Percentiles rank a stretch among this genome's conserved stretches.
Evolutionary conservation across 768 basidiomycete species (phyloP).

Genomic region (Suillus occidentalis): DNA sequence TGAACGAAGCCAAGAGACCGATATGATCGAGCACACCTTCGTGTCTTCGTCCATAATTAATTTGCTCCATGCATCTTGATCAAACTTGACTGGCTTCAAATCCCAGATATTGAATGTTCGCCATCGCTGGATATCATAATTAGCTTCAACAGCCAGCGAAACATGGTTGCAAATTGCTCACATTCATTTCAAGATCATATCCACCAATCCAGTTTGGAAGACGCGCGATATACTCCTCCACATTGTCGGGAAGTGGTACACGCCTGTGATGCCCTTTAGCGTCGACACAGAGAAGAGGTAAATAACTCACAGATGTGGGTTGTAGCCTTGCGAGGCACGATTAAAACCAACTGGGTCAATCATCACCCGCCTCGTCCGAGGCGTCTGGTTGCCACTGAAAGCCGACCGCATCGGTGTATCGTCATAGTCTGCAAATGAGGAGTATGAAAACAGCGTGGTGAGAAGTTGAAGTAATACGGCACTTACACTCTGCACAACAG

Average conservation of each 20-base stretch:
- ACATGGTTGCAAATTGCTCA: neutral
- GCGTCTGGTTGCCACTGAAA: neutral
- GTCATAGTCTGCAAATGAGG: neutral
- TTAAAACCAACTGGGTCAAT: neutral
- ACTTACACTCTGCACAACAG: neutral
- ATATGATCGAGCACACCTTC: neutral
- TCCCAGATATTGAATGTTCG: neutral
- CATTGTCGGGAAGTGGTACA: neutral
- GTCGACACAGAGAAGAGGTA: neutral
- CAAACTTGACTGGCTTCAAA: neutral
- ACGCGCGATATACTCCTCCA: neutral
- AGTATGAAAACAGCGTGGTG: neutral
- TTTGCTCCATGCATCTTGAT: neutral
- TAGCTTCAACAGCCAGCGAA: neutral
- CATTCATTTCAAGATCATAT: neutral
- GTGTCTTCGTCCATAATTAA: neutral
- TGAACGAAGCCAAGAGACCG: neutral
- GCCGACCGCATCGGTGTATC: neutral
- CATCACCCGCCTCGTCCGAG: neutral
- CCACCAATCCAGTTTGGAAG: conserved; percentile 6
- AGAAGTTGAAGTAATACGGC: neutral
- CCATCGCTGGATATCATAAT: neutral
- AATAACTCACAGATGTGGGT: neutral
- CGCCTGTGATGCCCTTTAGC: neutral
- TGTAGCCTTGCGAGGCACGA: neutral